These are phyloP conservation scores for Globisporangium polare DNA, from an alignment of 352 stramenopile genomes.

Conservation along the genomic window DNA sequence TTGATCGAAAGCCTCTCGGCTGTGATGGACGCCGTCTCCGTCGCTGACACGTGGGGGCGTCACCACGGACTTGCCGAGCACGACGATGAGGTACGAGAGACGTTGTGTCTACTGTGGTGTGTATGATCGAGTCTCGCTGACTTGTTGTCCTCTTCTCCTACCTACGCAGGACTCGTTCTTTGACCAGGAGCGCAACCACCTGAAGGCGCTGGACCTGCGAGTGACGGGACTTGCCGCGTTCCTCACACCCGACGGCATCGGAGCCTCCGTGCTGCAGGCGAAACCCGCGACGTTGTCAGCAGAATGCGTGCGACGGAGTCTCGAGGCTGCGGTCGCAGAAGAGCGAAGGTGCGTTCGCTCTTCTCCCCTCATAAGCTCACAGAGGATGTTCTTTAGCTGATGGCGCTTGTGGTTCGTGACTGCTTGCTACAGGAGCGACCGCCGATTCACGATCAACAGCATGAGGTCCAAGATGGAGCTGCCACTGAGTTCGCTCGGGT, in stretches of 20 bases:
- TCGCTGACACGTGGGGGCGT: constrained; percentile 37
- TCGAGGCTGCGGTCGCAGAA: constrained; percentile 24
- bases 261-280: constrained; percentile 23
- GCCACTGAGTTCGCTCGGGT: constrained; percentile 39
- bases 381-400: not conserved
- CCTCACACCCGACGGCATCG: constrained; percentile 17
- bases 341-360: constrained; percentile 7
- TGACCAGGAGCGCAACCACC: constrained; percentile 20
- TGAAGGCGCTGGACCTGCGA: constrained; percentile 13
- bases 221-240: constrained; percentile 10
- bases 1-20: constrained; percentile 39
- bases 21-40: constrained; percentile 45
- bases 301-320: constrained; percentile 27
- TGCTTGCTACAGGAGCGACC: constrained; percentile 11
- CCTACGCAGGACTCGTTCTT: constrained; percentile 15
- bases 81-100: constrained; percentile 25
- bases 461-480: constrained; percentile 46
- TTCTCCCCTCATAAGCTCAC: not conserved
- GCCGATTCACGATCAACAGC: constrained; percentile 2
- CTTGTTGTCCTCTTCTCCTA: not conserved
- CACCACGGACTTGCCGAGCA: constrained; percentile 3
- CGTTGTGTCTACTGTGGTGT: not conserved
- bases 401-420: not conserved
- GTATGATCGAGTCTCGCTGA: not conserved
- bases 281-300: constrained; percentile 3